Percentiles rank a stretch among this genome's conserved stretches.
phyloP scores from a whole-genome alignment of 257 asterid species.

The Salvia miltiorrhiza region DNA sequence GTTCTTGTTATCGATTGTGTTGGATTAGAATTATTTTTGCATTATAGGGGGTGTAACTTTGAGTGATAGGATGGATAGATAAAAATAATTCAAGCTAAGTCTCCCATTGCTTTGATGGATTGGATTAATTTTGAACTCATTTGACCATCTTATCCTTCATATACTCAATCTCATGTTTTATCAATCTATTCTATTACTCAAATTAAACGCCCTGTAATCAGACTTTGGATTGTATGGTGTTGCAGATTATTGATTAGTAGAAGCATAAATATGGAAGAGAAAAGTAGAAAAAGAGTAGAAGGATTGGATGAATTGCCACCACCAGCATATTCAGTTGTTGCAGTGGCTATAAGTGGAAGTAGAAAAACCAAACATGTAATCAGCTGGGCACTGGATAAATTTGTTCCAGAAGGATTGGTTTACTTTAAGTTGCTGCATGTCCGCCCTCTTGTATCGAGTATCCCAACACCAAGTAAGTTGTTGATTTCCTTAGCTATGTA shows the following conservation, averaged over 20 bases:
- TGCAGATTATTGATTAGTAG: conserved; percentile 24
- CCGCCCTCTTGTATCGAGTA: conserved; percentile 48
- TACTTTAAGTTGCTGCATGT: conserved; percentile 64
- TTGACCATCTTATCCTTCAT: too few relatives aligned
- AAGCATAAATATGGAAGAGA: conserved; percentile 31
- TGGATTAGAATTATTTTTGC: background rate
- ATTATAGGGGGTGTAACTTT: too few relatives aligned
- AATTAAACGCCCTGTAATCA: too few relatives aligned
- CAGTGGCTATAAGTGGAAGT: conserved; percentile 62
- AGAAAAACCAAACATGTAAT: conserved; percentile 51
- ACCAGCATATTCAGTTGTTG: conserved; percentile 36
- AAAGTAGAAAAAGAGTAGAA: conserved; percentile 21
- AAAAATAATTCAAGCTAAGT: too few relatives aligned
- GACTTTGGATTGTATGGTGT: background rate
- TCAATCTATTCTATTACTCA: too few relatives aligned
- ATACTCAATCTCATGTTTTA: too few relatives aligned
- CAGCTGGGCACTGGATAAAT: conserved; percentile 90
- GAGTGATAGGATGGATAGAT: too few relatives aligned
- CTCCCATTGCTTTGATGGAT: too few relatives aligned
- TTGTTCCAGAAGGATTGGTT: conserved; percentile 64
- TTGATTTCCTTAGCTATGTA: background rate
- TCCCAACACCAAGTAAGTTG: conserved; percentile 88
- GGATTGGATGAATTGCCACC: conserved; percentile 30
- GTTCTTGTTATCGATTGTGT: background rate
- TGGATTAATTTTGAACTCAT: too few relatives aligned